These are phyloP conservation scores for Bacterosira constricta DNA, from an alignment of 108 stramenopile genomes.

Conservation along the genomic window DNA sequence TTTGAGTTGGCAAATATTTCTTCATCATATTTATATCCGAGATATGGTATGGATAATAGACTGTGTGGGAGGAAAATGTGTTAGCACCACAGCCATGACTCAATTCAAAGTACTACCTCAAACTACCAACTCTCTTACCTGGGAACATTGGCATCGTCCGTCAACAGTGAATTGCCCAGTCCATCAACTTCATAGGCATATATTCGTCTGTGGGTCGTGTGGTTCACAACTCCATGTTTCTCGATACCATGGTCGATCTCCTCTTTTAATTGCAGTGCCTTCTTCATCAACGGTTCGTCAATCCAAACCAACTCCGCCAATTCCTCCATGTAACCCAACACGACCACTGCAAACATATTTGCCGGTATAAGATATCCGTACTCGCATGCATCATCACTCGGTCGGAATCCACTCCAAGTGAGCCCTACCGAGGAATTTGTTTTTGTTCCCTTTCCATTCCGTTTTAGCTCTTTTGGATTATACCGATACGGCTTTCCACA, in stretches of 20 bases:
- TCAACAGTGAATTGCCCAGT: slow-evolving; percentile 50
- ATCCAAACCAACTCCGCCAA: slow-evolving; percentile 44
- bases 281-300: slow-evolving; percentile 24
- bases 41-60: slow-evolving; percentile 65
- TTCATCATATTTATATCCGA: slow-evolving; percentile 53
- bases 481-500: slow-evolving; percentile 61
- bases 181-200: slow-evolving; percentile 89
- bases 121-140: too few relatives aligned
- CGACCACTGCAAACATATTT: slow-evolving; percentile 65
- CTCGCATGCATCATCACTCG: slow-evolving; percentile 59
- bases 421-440: slow-evolving; percentile 53
- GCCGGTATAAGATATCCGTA: slow-evolving; percentile 70
- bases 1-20: slow-evolving; percentile 59
- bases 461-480: slow-evolving; percentile 42
- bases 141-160: slow-evolving; percentile 88
- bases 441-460: slow-evolving; percentile 54
- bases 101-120: too few relatives aligned
- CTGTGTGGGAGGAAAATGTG: too few relatives aligned
- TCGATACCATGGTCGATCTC: slow-evolving; percentile 67
- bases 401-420: slow-evolving; percentile 58
- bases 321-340: slow-evolving; percentile 42
- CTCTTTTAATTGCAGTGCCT: slow-evolving; percentile 36
- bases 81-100: too few relatives aligned
- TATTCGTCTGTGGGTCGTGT: slow-evolving; percentile 40
- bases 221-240: slow-evolving; percentile 51